phyloP scores from a whole-genome alignment of 805 yeast species.

The Hanseniaspora mollemarum region DNA sequence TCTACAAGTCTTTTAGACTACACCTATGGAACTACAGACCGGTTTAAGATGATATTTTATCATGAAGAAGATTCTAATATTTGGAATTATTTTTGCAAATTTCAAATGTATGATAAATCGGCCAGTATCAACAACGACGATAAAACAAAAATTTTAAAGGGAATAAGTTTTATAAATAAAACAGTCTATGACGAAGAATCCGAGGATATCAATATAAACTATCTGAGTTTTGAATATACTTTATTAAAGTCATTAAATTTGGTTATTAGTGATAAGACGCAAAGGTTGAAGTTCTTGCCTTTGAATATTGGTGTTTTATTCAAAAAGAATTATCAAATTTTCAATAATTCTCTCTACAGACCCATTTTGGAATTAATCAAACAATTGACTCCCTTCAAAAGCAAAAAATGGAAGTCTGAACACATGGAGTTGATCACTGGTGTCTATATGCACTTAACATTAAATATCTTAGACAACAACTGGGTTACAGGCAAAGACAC shows the following conservation, averaged over 20 bases:
- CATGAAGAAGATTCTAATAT: conserved; percentile 21
- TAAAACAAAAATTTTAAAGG: neutral
- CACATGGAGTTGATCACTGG: conserved; percentile 90
- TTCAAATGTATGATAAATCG: neutral
- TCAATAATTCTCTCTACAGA: conserved; percentile 49
- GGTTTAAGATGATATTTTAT: conserved; percentile 27
- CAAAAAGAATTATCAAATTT: conserved; percentile 40
- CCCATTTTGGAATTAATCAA: conserved; percentile 67
- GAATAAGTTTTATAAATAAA: neutral
- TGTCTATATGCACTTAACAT: conserved; percentile 63
- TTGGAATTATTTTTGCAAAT: conserved; percentile 26
- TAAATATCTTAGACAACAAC: conserved; percentile 57
- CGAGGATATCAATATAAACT: conserved; percentile 14
- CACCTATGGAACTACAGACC: conserved; percentile 23
- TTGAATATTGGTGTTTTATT: conserved; percentile 27
- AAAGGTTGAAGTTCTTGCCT: conserved; percentile 38
- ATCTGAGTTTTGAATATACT: conserved; percentile 20
- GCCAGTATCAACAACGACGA: neutral
- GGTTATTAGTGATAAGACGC: conserved; percentile 56
- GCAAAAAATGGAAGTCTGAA: conserved; percentile 83
- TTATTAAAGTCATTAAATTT: conserved; percentile 43
- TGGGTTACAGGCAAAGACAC: conserved; percentile 82
- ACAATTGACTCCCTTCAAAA: conserved; percentile 77
- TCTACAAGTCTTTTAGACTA: conserved; percentile 24
- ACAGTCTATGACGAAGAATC: too few relatives aligned